These are phyloP conservation scores for Porogramme epimiltina DNA, from an alignment of 1,284 basidiomycete genomes.

Conservation along the genomic window DNA sequence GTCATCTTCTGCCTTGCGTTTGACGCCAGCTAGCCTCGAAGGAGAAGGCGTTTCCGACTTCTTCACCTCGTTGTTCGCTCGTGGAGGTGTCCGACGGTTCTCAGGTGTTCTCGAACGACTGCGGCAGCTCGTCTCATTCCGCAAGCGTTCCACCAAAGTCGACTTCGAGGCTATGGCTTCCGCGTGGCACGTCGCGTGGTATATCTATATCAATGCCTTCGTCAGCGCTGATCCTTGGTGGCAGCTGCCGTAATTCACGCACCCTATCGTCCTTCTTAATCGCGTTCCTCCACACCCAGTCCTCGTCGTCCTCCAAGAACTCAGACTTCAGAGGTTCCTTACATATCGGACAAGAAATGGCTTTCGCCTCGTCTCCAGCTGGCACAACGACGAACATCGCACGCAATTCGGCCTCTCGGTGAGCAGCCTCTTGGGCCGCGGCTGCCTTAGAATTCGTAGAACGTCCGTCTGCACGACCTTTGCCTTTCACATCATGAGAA, in stretches of 20 bases:
- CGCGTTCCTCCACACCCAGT: constrained; percentile 98
- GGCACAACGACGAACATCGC: constrained; percentile 88
- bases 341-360: constrained; percentile 92
- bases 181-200: constrained; percentile 90
- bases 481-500: constrained; percentile 60
- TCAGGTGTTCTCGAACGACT: constrained; percentile 79
- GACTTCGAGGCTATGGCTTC: constrained; percentile 69
- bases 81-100: constrained; percentile 47
- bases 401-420: constrained; percentile 74
- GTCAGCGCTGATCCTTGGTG: not conserved
- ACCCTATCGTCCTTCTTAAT: constrained; percentile 82
- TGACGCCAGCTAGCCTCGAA: constrained; percentile 54
- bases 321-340: constrained; percentile 93
- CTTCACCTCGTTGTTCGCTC: constrained; percentile 22
- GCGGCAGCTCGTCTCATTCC: constrained; percentile 54
- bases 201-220: constrained; percentile 58
- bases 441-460: constrained; percentile 56
- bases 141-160: constrained; percentile 64
- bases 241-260: constrained; percentile 31
- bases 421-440: constrained; percentile 67
- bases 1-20: constrained; percentile 69
- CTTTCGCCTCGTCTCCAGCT: constrained; percentile 79
- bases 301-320: constrained; percentile 95
- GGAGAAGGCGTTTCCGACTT: constrained; percentile 47
- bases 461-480: constrained; percentile 57